Evolutionary conservation across 2,329 filamentous ascomycete species (phyloP).

Genomic region (Aspergillus aculeatinus): DNA sequence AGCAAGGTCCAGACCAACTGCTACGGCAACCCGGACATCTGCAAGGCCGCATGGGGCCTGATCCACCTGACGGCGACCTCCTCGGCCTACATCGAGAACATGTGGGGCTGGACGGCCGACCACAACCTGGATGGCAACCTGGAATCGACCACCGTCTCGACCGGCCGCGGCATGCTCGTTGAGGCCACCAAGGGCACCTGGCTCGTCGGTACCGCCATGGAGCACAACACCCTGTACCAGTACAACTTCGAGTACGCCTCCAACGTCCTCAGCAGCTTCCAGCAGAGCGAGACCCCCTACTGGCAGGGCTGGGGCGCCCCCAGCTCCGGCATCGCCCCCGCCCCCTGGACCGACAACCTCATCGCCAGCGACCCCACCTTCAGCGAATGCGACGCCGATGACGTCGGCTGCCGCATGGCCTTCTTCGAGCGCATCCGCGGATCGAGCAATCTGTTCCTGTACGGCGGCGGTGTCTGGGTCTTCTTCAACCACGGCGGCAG

Average conservation of each 20-base stretch:
- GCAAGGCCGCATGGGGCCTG: slow-evolving; percentile 51
- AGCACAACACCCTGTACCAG: slow-evolving; percentile 50
- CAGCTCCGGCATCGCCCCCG: too few species aligned
- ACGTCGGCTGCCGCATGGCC: too few species aligned
- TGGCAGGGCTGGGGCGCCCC: slow-evolving; percentile 28
- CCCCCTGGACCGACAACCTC: too few species aligned
- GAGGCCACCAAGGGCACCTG: slow-evolving; percentile 46
- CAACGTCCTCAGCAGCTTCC: slow-evolving; percentile 43
- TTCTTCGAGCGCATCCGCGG: too few species aligned
- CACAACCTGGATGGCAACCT: slow-evolving; percentile 49
- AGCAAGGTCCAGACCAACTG: slow-evolving; percentile 43
- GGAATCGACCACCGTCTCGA: slow-evolving; percentile 29
- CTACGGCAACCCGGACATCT: slow-evolving; percentile 31
- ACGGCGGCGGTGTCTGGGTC: too few species aligned
- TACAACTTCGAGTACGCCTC: slow-evolving; percentile 47
- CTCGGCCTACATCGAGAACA: slow-evolving; percentile 55
- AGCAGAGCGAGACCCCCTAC: slow-evolving; percentile 36
- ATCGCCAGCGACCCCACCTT: too few species aligned
- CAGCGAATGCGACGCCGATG: too few species aligned
- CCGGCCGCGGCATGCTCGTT: slow-evolving; percentile 43
- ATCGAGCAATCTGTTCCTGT: too few species aligned
- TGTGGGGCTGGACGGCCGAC: slow-evolving; percentile 51
- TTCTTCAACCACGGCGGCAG: too few species aligned
- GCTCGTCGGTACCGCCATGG: slow-evolving; percentile 48
- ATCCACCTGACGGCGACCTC: slow-evolving; percentile 51